Evolutionary conservation across 225 moss, liverwort and hornwort species (phyloP).

Genomic region (Anthoceros angustus): DNA sequence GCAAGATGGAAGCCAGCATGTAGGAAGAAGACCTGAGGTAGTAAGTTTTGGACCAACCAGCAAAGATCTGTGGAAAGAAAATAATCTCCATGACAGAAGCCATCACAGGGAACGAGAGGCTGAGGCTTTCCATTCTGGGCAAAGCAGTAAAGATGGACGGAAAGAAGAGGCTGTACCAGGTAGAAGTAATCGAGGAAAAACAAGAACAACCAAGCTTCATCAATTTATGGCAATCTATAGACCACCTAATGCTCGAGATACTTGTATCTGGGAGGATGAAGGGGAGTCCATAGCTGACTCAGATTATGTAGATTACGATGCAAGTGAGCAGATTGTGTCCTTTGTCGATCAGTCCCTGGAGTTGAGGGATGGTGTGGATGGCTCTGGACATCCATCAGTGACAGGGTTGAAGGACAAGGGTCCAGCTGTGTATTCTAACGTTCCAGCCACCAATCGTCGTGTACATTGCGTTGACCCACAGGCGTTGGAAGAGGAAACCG

Average conservation of each 20-base stretch:
- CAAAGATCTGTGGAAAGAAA: background rate
- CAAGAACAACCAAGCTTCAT: slow-evolving; percentile 6
- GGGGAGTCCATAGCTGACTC: background rate
- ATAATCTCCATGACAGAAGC: background rate
- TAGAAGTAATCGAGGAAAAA: background rate
- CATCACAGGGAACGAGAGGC: background rate
- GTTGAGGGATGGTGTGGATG: no score
- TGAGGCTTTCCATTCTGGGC: background rate
- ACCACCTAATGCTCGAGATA: slow-evolving; percentile 12
- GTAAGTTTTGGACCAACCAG: background rate
- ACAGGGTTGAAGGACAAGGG: slow-evolving; percentile 9
- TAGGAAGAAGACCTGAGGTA: background rate
- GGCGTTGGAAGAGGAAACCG: background rate
- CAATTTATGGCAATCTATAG: slow-evolving; percentile 10
- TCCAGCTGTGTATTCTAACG: background rate
- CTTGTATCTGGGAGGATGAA: background rate
- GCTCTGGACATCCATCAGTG: background rate
- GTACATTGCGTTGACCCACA: slow-evolving; percentile 4
- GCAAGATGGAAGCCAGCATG: no score
- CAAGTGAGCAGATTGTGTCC: background rate
- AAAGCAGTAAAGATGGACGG: slow-evolving; percentile 4
- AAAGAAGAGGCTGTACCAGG: slow-evolving; percentile 3
- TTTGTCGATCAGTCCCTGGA: background rate
- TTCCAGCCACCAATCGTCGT: background rate
- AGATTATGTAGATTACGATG: slow-evolving; percentile 3